phyloP scores from a whole-genome alignment of 441 rosid species.

The Adansonia grandidieri region DNA sequence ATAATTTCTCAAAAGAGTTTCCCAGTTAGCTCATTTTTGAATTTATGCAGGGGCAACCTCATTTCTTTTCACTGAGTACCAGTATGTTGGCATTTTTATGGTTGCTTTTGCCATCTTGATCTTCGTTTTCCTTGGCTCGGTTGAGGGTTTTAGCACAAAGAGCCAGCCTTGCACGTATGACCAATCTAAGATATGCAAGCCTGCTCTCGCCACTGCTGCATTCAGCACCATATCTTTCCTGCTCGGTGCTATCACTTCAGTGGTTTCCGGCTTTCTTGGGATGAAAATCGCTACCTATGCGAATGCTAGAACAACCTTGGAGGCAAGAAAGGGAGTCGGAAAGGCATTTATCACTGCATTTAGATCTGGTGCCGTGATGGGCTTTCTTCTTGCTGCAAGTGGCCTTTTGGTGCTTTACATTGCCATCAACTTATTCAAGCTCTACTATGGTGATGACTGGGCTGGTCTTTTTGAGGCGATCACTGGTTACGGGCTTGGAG shows the following conservation, averaged over 20 bases:
- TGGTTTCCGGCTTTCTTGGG: slow-evolving; percentile 89
- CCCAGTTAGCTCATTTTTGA: neutral
- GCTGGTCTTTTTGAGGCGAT: slow-evolving; percentile 86
- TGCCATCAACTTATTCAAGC: slow-evolving; percentile 72
- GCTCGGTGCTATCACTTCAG: slow-evolving; percentile 81
- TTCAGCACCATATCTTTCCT: slow-evolving; percentile 83
- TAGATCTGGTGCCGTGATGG: slow-evolving; percentile 95
- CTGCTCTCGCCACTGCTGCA: slow-evolving; percentile 84
- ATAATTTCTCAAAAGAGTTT: neutral
- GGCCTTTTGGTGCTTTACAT: slow-evolving; percentile 86
- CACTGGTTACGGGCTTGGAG: slow-evolving; percentile 95
- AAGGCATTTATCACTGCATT: slow-evolving; percentile 85
- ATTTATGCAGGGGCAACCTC: slow-evolving; percentile 76
- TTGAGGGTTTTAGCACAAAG: slow-evolving; percentile 82
- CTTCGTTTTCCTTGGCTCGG: slow-evolving; percentile 87
- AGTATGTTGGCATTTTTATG: slow-evolving; percentile 88
- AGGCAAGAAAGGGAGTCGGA: slow-evolving; percentile 92
- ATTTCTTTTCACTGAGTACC: slow-evolving; percentile 77
- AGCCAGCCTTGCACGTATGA: slow-evolving; percentile 75
- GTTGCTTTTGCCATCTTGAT: slow-evolving; percentile 74
- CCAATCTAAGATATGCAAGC: slow-evolving; percentile 65
- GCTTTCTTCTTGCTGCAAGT: slow-evolving; percentile 94
- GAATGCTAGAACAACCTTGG: slow-evolving; percentile 88
- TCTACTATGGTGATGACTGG: slow-evolving; percentile 94
- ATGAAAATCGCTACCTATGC: slow-evolving; percentile 97